Evolutionary conservation across 768 basidiomycete species (phyloP).

Genomic region (Udeniomyces megalosporus): DNA sequence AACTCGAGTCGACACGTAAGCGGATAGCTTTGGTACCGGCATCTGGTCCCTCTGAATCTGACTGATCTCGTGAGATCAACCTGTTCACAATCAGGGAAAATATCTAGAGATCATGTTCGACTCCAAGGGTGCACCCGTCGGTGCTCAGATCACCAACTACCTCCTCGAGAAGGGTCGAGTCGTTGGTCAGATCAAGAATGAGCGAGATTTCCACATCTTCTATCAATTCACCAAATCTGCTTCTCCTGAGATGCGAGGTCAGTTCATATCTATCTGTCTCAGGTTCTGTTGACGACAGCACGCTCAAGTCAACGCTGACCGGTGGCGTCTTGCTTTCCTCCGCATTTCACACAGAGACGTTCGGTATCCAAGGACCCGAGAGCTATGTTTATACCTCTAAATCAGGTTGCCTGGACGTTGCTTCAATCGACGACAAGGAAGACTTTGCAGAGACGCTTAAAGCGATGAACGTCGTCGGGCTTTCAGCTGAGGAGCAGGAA

Average conservation of each 20-base stretch:
- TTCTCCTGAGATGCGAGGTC: slow-evolving; percentile 71
- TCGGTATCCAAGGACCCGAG: slow-evolving; percentile 90
- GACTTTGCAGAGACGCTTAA: slow-evolving; percentile 80
- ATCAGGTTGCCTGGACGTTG: slow-evolving; percentile 81
- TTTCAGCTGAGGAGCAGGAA: slow-evolving; percentile 66
- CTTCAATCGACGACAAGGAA: slow-evolving; percentile 70
- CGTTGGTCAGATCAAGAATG: slow-evolving; percentile 88
- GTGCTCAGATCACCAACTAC: slow-evolving; percentile 97
- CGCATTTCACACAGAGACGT: slow-evolving; percentile 46
- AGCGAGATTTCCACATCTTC: slow-evolving; percentile 97
- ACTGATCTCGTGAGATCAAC: neutral
- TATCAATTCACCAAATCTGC: slow-evolving; percentile 98
- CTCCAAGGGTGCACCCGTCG: slow-evolving; percentile 73
- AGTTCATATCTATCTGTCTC: slow-evolving; percentile 16
- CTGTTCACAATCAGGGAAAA: slow-evolving; percentile 53
- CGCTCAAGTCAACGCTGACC: neutral
- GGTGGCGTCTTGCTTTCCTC: neutral
- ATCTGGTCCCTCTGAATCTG: neutral
- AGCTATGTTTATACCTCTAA: slow-evolving; percentile 83
- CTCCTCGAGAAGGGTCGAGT: slow-evolving; percentile 76
- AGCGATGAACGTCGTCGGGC: slow-evolving; percentile 86
- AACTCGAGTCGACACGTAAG: slow-evolving; percentile 95
- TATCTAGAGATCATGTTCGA: slow-evolving; percentile 99
- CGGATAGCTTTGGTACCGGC: slow-evolving; percentile 10
- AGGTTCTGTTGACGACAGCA: neutral